Evolutionary conservation across 1,284 basidiomycete genomes (phyloP).

Genomic region (Trametes hirsuta): DNA sequence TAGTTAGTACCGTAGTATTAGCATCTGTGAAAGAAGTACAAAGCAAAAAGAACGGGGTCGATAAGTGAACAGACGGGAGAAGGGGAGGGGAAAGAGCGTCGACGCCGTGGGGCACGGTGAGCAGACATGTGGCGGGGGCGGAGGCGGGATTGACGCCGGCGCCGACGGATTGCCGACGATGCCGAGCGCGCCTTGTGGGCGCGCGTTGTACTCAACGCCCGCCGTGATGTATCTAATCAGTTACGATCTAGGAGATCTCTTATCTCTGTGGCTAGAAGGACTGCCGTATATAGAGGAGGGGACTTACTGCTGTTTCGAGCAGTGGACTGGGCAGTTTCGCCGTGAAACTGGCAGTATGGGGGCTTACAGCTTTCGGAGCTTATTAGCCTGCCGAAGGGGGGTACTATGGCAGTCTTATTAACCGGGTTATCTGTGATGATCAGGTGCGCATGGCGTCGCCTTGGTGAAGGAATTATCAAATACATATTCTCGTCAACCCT

Average conservation of each 20-base stretch:
- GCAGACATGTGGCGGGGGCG: background rate
- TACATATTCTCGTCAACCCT: too few species aligned
- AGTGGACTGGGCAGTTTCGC: background rate
- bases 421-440: too few species aligned
- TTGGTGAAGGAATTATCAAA: too few species aligned
- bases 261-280: background rate
- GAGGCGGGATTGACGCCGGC: background rate
- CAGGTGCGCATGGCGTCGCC: too few species aligned
- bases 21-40: background rate
- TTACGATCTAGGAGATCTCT: background rate
- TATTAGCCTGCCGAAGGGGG: too few species aligned
- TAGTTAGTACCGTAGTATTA: background rate
- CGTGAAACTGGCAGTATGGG: conserved; percentile 1
- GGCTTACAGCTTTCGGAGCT: too few species aligned
- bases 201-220: background rate
- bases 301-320: background rate
- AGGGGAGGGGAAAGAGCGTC: background rate
- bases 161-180: too few species aligned
- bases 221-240: background rate
- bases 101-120: background rate
- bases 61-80: background rate
- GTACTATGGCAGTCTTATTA: too few species aligned
- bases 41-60: background rate
- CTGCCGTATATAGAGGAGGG: background rate
- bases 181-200: background rate